Base-by-base conservation (phyloP, 768 basidiomycete species). In the Sporobolomyces roseus region DNA sequence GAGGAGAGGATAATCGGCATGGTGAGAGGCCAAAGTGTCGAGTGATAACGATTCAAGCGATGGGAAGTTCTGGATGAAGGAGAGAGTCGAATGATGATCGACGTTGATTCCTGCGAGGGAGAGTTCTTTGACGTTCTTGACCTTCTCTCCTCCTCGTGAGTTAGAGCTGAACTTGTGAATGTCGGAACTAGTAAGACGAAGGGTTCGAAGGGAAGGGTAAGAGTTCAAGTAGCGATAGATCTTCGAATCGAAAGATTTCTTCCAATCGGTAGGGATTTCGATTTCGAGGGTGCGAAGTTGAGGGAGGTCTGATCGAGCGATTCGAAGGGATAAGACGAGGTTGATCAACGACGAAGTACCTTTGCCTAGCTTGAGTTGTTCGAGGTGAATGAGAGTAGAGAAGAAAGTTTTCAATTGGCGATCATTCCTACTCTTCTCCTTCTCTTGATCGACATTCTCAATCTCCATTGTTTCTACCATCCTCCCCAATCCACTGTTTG, bases 381-480 rank as follows among this genome's bases (percentile, higher is more conserved):
- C 43, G 52, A 63, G 62, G 29, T 53, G 9, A 21, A 45, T 30
- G 30, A 63, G 41, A 30, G 62, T 14, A 29, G 62, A 21, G 29
- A 63, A 53, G 52, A 63, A 54, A 32, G 27, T 8, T 14, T 54
- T 54, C 29, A 63, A 23, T 32, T 33, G 62, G 25, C 62, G 51
- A 7, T 46, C 41, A 35, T 55, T 55, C 33, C 14, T 36, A 13
- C 3, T 55, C 4, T 14, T 23, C 1, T 1, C 6, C 6, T 16
- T 6, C 17, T 14, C 10, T 19, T 4, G 8, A 45, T 63, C 62
- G 29, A 46, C 41, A 1, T 63, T 30, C 29, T 54, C 29, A 2
- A 33, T 2, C 32, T 46, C 21, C 21, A 63, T 17, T 12, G 4
- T 16, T 32, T 33, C 46, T 38, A 46, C 30, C 54, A 55, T 19